A percentile compares a stretch with the other conserved stretches of the same genome.
Conservation (phyloP, 306 rosid genomes). For the Vigna unguiculata region DNA sequence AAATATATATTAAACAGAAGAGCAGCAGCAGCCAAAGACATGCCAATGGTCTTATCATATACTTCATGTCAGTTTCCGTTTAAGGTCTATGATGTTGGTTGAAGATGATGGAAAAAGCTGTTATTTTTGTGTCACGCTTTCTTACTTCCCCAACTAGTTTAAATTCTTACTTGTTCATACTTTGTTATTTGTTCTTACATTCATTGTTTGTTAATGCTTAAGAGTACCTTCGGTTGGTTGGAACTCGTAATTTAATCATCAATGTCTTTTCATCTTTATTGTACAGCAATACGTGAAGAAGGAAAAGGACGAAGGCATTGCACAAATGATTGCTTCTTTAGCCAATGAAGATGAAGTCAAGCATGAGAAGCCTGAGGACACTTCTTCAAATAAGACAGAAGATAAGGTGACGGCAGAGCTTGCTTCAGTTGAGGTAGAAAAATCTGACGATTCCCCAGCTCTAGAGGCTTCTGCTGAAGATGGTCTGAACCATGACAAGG, state of each 20-base stretch:
- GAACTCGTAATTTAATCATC: neutral
- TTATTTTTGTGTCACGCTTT: neutral
- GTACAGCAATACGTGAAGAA: conserved; percentile 58
- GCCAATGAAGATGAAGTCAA: conserved; percentile 52
- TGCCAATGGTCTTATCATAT: conserved; percentile 11
- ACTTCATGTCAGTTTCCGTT: neutral
- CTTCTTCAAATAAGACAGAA: conserved; percentile 38
- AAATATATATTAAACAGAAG: too few species aligned
- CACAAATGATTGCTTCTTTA: conserved; percentile 39
- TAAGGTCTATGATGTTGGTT: neutral
- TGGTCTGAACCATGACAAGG: conserved; percentile 39
- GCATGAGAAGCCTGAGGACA: conserved; percentile 43
- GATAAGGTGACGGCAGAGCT: conserved; percentile 44
- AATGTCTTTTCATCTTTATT: conserved; percentile 20
- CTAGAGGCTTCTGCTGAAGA: conserved; percentile 34
- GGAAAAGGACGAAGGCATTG: conserved; percentile 52
- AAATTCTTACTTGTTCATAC: neutral
- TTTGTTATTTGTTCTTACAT: neutral
- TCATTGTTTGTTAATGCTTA: conserved; percentile 1
- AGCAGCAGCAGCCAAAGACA: too few species aligned
- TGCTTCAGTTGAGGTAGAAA: conserved; percentile 39
- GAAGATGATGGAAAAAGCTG: conserved; percentile 15
- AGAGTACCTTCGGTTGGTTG: neutral
- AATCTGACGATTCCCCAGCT: too few species aligned
- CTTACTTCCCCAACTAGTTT: too few species aligned